Conservation (phyloP, 176 grass and related monocot genomes). For the Carex littledalei region DNA sequence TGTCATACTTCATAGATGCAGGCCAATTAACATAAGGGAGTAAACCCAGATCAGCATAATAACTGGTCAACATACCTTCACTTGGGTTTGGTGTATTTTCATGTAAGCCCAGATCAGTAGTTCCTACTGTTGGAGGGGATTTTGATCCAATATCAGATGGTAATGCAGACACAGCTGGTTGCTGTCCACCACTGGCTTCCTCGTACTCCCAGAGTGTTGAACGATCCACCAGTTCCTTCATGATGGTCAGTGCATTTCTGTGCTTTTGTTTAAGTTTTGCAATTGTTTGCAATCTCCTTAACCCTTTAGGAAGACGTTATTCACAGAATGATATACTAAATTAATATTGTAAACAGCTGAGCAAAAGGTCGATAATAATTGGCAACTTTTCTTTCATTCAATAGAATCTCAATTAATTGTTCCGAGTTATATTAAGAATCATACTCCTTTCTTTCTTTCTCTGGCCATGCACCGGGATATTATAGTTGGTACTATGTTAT, state of each 20-base stretch:
- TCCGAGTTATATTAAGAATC: not conserved
- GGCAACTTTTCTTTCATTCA: not conserved
- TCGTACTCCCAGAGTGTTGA: not conserved
- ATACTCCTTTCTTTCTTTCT: not conserved
- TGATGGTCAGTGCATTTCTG: not conserved
- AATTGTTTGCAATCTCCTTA: not conserved
- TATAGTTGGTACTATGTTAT: not conserved
- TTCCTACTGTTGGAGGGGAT: not conserved
- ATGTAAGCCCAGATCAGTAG: too few relatives aligned
- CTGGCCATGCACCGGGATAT: not conserved
- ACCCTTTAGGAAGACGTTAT: not conserved
- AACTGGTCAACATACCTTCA: not conserved
- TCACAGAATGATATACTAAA: not conserved
- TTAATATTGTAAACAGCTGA: not conserved
- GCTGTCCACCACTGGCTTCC: not conserved
- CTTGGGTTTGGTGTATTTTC: not conserved
- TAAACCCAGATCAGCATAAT: too few relatives aligned
- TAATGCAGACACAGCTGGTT: not conserved
- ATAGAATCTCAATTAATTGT: not conserved
- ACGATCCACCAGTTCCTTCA: not conserved
- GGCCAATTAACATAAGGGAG: not conserved
- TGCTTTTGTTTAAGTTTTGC: not conserved
- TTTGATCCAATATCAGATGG: not conserved
- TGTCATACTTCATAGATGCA: not conserved
- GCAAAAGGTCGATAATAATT: not conserved